Conservation (phyloP, 352 stramenopile species). For the Phytophthora citrophthora region DNA sequence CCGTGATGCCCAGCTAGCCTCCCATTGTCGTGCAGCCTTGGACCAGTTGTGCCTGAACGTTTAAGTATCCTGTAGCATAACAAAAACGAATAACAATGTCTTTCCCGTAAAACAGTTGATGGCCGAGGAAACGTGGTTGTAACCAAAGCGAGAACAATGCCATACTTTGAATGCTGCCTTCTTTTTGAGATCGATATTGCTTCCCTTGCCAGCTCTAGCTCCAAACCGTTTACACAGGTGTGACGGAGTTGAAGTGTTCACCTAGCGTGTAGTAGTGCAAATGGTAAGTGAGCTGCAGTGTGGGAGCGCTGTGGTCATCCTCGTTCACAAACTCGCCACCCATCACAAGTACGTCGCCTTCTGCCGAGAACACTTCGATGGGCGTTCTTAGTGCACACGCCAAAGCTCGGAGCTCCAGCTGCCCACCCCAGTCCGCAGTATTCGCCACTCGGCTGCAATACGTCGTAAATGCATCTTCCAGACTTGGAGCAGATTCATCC, state of each 20-base stretch:
- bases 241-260: conserved; percentile 99
- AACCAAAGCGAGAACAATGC: background rate
- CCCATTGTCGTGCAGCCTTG: conserved; percentile 61
- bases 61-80: conserved; percentile 32
- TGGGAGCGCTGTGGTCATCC: conserved; percentile 37
- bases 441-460: conserved; percentile 93
- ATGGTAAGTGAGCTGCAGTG: conserved; percentile 95
- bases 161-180: too few species aligned
- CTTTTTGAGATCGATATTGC: background rate
- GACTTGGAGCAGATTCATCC: conserved; percentile 44
- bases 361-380: conserved; percentile 94
- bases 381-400: conserved; percentile 81
- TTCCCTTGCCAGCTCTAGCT: background rate
- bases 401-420: conserved; percentile 96
- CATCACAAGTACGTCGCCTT: conserved; percentile 90
- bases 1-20: conserved; percentile 65
- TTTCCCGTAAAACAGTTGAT: background rate
- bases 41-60: conserved; percentile 37
- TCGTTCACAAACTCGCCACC: conserved; percentile 75
- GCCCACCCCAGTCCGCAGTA: conserved; percentile 96
- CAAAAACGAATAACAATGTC: conserved; percentile 23
- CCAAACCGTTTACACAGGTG: conserved; percentile 15
- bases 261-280: conserved; percentile 98
- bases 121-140: background rate
- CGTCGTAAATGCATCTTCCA: conserved; percentile 70